Base-by-base conservation (phyloP, 768 basidiomycete genomes). In the Phaffia australis region DNA sequence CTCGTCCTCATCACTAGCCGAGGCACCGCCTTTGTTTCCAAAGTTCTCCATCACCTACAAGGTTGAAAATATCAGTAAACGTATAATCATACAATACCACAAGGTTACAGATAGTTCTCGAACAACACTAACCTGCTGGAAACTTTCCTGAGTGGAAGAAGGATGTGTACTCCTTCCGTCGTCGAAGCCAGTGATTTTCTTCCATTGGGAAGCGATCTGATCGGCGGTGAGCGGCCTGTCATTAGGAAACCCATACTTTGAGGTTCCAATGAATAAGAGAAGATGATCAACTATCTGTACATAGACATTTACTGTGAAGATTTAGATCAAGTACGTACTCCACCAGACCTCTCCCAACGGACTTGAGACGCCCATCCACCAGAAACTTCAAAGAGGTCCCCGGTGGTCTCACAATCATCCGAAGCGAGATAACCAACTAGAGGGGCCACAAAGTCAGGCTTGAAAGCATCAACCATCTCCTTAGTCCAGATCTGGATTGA, bases 351-450 rank as follows among this genome's bases (percentile, higher is more conserved):
- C 76, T 97, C 88, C 93, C 94, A 99, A 65, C 94, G 82, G 42
- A 88, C 86, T 76, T 92, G 84, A 0, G 89, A 89, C 3, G 87
- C 87, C 88, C 91, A 97, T 0, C 94, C 95, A 27, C 88, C 92
- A 18, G 81, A 82, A 50, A 91, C 82, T 76, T 97, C 93, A 75
- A 93, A 93, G 59, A 99, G 74, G 6, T 80, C 78, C 9, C 88
- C 88, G 16, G 85, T 83, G 9, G 84, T 85, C 21, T 81, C 79
- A 71, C 94, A 93, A 63, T 85, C 83, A 76, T 85, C 83, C 73
- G 88, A 90, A 3, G 83, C 85, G 42, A 99, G 81, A 74, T 87
- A 98, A 8, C 91, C 93, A 30, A 95, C 91, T 55, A 98, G 74
- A 14, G 95, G 94, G 2, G 94, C 90, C 61, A 98, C 84, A 73